Evolutionary conservation across 208 protist genomes (phyloP).

Genomic region (Leishmania aethiopica): DNA sequence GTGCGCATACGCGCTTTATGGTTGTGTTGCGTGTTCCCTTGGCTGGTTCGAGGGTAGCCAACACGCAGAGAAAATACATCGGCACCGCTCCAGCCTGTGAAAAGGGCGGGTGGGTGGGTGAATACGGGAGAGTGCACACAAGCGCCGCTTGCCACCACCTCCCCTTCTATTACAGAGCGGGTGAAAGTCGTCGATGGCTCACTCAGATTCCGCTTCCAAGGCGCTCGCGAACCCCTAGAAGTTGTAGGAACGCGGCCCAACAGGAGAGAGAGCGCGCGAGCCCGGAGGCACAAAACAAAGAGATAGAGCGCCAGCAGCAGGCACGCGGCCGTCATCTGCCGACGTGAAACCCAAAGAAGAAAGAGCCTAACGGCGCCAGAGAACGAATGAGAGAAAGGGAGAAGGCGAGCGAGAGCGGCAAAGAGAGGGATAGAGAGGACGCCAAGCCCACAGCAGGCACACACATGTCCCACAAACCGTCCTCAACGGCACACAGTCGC

Average conservation of each 20-base stretch:
- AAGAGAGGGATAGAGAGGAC: background rate
- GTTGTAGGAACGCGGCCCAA: background rate
- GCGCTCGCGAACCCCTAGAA: background rate
- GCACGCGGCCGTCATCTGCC: background rate
- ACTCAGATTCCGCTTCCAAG: background rate
- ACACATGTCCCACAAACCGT: background rate
- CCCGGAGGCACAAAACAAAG: background rate
- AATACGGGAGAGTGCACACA: background rate
- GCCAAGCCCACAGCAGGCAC: background rate
- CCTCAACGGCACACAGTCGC: background rate
- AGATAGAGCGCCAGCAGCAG: background rate
- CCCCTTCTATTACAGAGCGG: background rate
- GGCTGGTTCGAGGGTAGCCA: background rate
- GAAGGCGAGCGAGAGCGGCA: background rate
- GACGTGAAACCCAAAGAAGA: background rate
- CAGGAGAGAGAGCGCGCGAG: background rate
- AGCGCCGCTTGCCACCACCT: background rate
- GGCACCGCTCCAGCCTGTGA: background rate
- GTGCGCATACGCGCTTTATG: background rate
- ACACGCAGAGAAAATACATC: background rate
- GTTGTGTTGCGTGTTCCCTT: background rate
- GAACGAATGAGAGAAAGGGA: background rate
- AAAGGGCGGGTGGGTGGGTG: background rate
- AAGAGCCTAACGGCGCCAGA: background rate
- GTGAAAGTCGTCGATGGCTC: slow-evolving; percentile 1